Evolutionary conservation across 495 filamentous ascomycete genomes (phyloP).

Genomic region (Penicillium macrosclerotiorum): DNA sequence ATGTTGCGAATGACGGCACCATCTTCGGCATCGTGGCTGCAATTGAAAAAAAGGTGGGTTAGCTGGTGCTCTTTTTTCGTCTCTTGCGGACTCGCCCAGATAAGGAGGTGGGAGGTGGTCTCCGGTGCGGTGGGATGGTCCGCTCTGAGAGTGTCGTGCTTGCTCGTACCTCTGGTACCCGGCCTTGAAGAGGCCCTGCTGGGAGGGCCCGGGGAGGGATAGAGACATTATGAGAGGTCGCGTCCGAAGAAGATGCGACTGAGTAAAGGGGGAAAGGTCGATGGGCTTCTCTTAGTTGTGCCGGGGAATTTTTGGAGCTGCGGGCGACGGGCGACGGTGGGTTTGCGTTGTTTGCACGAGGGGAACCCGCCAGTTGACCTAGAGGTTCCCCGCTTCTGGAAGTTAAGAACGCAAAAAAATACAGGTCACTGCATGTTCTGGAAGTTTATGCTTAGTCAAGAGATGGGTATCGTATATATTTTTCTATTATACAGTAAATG

Average conservation of each 20-base stretch:
- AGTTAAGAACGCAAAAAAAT: no score
- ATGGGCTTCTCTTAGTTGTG: conserved; percentile 29
- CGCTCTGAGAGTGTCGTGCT: conserved; percentile 6
- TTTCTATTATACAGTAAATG: neutral
- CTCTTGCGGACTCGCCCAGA: conserved; percentile 12
- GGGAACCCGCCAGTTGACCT: conserved; percentile 29
- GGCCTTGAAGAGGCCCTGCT: conserved; percentile 89
- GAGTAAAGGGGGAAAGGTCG: conserved; percentile 22
- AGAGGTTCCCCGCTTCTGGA: no score
- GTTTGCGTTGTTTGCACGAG: conserved; percentile 48
- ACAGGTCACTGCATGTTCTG: no score
- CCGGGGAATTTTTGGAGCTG: conserved; percentile 48
- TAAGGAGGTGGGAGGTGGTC: conserved; percentile 30
- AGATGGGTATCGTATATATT: neutral
- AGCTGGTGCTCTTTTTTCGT: neutral
- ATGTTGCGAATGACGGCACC: conserved; percentile 98
- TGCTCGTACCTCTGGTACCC: conserved; percentile 87
- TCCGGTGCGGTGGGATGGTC: conserved; percentile 24
- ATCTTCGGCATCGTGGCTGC: conserved; percentile 96
- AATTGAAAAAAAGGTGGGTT: conserved; percentile 8
- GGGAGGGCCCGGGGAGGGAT: conserved; percentile 88
- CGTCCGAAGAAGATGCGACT: conserved; percentile 26
- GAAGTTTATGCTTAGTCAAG: no score
- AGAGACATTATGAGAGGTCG: conserved; percentile 73
- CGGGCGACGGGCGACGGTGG: conserved; percentile 33